These are phyloP conservation scores for Coniochaeta ligniaria DNA, from an alignment of 2,329 filamentous ascomycete species.

Conservation along the genomic window DNA sequence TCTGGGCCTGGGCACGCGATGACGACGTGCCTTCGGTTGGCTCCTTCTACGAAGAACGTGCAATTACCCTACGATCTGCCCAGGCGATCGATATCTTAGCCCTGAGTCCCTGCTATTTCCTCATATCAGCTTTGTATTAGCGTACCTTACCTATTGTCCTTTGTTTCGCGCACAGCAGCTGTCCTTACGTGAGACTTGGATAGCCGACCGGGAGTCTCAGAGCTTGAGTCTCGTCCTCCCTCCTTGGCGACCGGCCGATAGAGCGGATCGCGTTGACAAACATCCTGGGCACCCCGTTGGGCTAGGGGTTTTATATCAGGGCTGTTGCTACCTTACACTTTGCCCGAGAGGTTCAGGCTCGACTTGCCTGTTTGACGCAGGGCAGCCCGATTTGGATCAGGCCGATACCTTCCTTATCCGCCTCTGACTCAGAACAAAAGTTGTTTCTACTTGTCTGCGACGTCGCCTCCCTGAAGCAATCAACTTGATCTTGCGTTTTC, in stretches of 20 bases:
- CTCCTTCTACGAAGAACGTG: neutral
- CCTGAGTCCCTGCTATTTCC: neutral
- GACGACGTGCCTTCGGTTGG: conserved; percentile 1
- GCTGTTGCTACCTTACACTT: neutral
- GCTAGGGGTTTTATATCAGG: neutral
- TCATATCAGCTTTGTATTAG: neutral
- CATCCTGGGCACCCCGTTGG: neutral
- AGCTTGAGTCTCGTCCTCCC: neutral
- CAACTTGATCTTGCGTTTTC: neutral
- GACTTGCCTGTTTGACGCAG: neutral
- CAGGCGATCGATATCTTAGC: neutral
- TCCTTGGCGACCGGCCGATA: neutral
- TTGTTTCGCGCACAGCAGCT: neutral
- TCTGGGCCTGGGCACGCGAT: neutral
- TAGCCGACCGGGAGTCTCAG: neutral
- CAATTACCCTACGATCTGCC: neutral
- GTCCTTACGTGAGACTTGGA: no score
- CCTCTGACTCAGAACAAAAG: neutral
- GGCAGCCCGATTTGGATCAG: neutral
- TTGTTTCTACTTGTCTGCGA: neutral
- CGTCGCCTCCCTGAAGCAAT: neutral
- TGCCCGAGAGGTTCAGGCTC: neutral
- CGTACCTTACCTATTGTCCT: neutral
- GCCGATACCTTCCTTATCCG: neutral
- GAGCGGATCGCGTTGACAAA: neutral